These are phyloP conservation scores for Coleophoma crateriformis DNA, from an alignment of 2,329 filamentous ascomycete species.

Conservation along the genomic window DNA sequence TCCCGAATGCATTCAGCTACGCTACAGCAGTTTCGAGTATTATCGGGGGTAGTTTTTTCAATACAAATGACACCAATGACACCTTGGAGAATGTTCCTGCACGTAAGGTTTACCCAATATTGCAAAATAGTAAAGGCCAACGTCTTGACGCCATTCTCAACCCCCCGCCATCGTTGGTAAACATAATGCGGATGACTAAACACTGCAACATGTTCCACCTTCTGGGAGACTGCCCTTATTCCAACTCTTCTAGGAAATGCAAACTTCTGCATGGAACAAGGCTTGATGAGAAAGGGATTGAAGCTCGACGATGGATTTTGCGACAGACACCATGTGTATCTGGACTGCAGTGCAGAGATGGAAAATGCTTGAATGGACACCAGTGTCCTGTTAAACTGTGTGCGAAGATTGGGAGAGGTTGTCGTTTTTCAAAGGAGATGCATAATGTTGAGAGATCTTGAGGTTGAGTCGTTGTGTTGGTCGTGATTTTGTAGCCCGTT, in stretches of 20 bases:
- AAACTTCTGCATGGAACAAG: constrained; percentile 5
- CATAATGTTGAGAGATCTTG: constrained; percentile 8
- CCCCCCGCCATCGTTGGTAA: constrained; percentile 5
- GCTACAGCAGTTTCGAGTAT: no score
- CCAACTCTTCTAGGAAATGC: not conserved
- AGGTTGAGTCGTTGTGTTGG: not conserved
- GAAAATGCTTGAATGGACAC: constrained; percentile 6
- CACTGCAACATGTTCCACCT: constrained; percentile 3
- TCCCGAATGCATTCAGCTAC: no score
- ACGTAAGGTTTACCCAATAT: no score
- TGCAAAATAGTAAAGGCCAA: constrained; percentile 5
- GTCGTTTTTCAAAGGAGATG: constrained; percentile 7
- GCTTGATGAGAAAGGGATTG: constrained; percentile 7
- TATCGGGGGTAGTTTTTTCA: no score
- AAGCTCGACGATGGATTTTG: constrained; percentile 7
- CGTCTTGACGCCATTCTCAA: constrained; percentile 7
- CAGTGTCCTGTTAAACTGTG: constrained; percentile 7
- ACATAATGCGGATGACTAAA: constrained; percentile 1
- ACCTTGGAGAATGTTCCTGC: not conserved
- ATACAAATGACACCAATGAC: no score
- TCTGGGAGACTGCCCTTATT: constrained; percentile 4
- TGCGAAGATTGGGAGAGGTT: constrained; percentile 5
- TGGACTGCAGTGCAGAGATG: constrained; percentile 6
- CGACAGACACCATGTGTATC: constrained; percentile 6
- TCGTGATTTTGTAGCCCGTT: no score